Evolutionary conservation across 805 yeast species (phyloP).

Genomic region (Sugiyamaella mastotermitis): DNA sequence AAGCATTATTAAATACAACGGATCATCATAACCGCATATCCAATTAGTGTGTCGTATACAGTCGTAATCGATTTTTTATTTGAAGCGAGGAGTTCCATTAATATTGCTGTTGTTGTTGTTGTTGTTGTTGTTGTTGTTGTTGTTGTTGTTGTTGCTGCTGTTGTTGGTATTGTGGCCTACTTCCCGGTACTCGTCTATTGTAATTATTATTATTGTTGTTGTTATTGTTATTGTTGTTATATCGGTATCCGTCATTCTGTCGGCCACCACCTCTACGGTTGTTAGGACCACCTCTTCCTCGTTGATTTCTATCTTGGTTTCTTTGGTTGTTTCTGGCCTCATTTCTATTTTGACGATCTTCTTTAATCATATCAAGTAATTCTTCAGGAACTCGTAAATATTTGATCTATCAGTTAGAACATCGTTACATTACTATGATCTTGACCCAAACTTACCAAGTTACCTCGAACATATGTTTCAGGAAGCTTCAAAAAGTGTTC

Average conservation of each 20-base stretch:
- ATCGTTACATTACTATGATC: too few species aligned
- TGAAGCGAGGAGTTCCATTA: too few species aligned
- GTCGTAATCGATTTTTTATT: too few species aligned
- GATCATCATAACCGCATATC: too few species aligned
- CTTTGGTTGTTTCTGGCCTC: conserved; percentile 26
- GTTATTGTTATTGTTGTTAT: too few species aligned
- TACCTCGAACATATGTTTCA: conserved; percentile 80
- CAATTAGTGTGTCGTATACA: too few species aligned
- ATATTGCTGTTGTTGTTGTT: too few species aligned
- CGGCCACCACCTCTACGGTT: too few species aligned
- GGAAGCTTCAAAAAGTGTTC: conserved; percentile 56
- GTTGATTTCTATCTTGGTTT: conserved; percentile 16
- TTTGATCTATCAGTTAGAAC: too few species aligned
- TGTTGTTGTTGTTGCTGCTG: conserved; percentile 10
- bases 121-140: conserved; percentile 10
- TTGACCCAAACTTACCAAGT: too few species aligned
- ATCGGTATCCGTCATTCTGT: conserved; percentile 8
- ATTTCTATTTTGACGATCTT: conserved; percentile 33
- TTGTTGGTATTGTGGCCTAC: conserved; percentile 9
- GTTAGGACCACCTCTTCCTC: conserved; percentile 11
- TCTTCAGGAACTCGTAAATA: conserved; percentile 38
- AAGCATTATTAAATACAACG: too few species aligned
- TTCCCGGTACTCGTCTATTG: conserved; percentile 2
- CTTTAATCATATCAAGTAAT: conserved; percentile 32
- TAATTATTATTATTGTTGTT: neutral